Base-by-base conservation (phyloP, 176 grass and related monocot species). In the Areca catechu region DNA sequence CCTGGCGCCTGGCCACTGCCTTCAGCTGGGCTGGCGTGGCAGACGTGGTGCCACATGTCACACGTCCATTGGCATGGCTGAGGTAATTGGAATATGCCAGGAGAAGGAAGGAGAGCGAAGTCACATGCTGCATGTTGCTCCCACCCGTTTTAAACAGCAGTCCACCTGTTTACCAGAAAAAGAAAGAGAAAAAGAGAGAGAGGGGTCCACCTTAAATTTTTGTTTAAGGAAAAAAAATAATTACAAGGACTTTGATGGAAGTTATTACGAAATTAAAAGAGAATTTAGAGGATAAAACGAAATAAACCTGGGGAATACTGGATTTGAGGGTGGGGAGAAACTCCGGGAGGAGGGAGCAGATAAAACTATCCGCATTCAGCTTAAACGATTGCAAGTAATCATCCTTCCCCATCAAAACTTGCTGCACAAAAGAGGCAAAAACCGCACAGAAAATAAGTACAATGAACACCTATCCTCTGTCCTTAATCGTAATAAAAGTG, bases 121-220 rank as follows among this genome's bases (percentile, higher is more conserved):
- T 95, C 23, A 95, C 90, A 82, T 95, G 90, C 79, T 95, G 90
- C 90, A 95, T 95, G 76, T 95, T 95, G 82, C 90, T 95, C 25
- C 88, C 84, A 60, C 90, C 90, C 0, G 85, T 76, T 76, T 95
- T 95, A 62, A 86, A 95, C 51, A 95, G 53, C 3, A 95, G 75
- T 0, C 90, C 90, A n/a, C n/a, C n/a, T n/a, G n/a, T n/a, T n/a
- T n/a, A n/a, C n/a, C n/a, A n/a, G n/a, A n/a, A n/a, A n/a, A n/a
- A n/a, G n/a, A n/a, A n/a, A n/a, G n/a, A n/a, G n/a, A n/a, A n/a
- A n/a, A n/a, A n/a, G n/a, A n/a, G n/a, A n/a, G n/a, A n/a, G n/a
- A n/a, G n/a, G n/a, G n/a, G n/a, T n/a, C n/a, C n/a, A 5, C 90
- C 85, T 83, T 79, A 43, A 43, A 12, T 43, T 43, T 12, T 43